Evolutionary conservation across 306 rosid genomes (phyloP), one percentile per base, ranked within the genome.

Genomic region (Clitoria ternatea): DNA sequence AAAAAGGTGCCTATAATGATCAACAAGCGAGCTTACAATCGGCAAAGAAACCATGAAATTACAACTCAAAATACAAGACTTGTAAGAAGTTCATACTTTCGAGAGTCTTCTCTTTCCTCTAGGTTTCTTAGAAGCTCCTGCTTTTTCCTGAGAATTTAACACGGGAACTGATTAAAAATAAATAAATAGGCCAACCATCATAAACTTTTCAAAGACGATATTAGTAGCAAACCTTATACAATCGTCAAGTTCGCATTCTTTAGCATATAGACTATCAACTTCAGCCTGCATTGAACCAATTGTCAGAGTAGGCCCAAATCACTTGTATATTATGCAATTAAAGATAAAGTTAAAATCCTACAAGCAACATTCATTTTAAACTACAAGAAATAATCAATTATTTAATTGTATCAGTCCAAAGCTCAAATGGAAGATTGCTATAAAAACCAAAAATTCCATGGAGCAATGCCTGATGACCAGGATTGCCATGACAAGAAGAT

Each of bases 241-340:
- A 39, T 84, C 88, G 29, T 90, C 95, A 57, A 92, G 85, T 71
- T 63, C 75, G 69, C 44, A 74, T 72, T 92, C 98, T 56, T 83
- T 81, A 13, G 74, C 86, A 75, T 57, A 77, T 60, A 87, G 77
- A 69, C 75, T 80, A 64, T 65, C 85, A 80, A 86, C 88, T 75
- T 88, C 98, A 77, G 79, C 88, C 98, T 92, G 90, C 43, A 80
- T 82, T 18, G 65, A 80, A 59, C 23, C 76, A 65, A 79, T 20
- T 26, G 37, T 59, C 24, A 53, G 68, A 67, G 78, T 62, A 64
- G 39, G 48, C 74, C 57, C 18, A 60, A 74, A 70, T 59, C 20
- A 55, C 52, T 75, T 45, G 56, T 13, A 27, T 26, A 61, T 13
- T 42, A 35, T 33, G 75, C 22, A 23, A 15, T 50, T 1, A 50